Evolutionary conservation across 192 early-diverging fungal genomes (phyloP), one percentile per base, ranked within the genome.

Genomic region (Chytriomyces sp.): DNA sequence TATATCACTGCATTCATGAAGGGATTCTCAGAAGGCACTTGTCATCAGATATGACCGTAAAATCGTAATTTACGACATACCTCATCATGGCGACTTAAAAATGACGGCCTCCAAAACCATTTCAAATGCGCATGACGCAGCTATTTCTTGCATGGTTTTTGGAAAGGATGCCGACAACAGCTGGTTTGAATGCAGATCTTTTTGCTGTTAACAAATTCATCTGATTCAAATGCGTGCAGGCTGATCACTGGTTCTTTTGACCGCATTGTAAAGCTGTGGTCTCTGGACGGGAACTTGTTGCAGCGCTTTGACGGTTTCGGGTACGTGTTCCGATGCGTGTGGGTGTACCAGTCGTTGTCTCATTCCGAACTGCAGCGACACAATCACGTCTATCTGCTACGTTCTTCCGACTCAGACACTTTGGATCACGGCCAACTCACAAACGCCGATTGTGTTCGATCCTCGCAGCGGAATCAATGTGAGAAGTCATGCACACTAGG

Each of bases 201-300:
- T 18, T 76, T 48, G 11, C 45, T 68, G 50, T 63, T 66, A 24
- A 49, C 9, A 5, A 57, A 62, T 50, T 80, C 35, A 71, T 46
- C 24, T 6, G 59, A 7, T 61, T 49, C 50, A 6, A 69, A n/a
- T 43, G 35, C 45, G 50, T 0, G 20, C 16, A 87, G 87, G 87
- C 75, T 90, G 16, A 90, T 89, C 26, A 90, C 89, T 7, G 89
- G 89, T 5, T 87, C 87, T 10, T 87, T 90, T 80, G 89, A 90
- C 72, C 66, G 87, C 24, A 78, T 84, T 35, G 89, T 90, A 8
- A 89, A 89, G 68, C 74, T 90, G 5, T 90, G 89, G 89, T 90
- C 89, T 13, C 65, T 90, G 5, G 89, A 90, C 73, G 89, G 89
- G n/a, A 90, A 87, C 62, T 61, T 87, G 45, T 64, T 90, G 50